phyloP scores from a whole-genome alignment of 2,329 filamentous ascomycete species.

The Calcarisporium arbuscula region DNA sequence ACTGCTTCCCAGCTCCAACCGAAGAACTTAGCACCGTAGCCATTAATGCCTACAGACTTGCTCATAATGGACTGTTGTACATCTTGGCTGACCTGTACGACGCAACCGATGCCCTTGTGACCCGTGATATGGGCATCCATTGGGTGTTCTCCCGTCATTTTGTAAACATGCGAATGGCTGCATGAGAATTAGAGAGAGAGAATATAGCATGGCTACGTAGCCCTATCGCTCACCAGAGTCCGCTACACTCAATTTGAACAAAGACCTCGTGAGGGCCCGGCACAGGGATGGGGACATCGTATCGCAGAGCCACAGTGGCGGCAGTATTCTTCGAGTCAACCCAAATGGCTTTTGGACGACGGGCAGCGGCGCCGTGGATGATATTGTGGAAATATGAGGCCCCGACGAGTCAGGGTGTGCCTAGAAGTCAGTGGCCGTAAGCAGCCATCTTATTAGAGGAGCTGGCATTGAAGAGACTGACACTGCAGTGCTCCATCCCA shows the following conservation, averaged over 20 bases:
- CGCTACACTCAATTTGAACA: constrained; percentile 5
- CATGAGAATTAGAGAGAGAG: not conserved
- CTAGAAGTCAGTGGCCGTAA: too few species aligned
- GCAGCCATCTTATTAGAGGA: too few species aligned
- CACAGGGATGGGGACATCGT: constrained; percentile 5
- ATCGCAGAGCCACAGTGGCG: constrained; percentile 1
- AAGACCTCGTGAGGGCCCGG: constrained; percentile 4
- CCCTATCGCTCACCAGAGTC: too few species aligned
- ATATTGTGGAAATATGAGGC: too few species aligned
- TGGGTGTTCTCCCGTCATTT: constrained; percentile 4
- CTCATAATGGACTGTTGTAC: constrained; percentile 1
- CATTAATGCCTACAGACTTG: constrained; percentile 3
- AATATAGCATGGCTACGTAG: not conserved
- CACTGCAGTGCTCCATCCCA: too few species aligned
- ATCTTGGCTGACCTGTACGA: constrained; percentile 4
- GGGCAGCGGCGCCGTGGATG: too few species aligned
- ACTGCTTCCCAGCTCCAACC: too few species aligned
- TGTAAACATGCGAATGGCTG: constrained; percentile 6
- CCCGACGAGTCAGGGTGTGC: too few species aligned
- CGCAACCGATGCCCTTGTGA: constrained; percentile 5
- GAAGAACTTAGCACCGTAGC: too few species aligned
- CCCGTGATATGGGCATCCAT: constrained; percentile 7
- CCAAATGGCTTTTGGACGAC: too few species aligned
- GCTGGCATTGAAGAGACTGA: too few species aligned
- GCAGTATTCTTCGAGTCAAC: too few species aligned